Evolutionary conservation across 2,329 filamentous ascomycete species (phyloP), one percentile per base, ranked within the genome.

Genomic region (Tolypocladium capitatum): DNA sequence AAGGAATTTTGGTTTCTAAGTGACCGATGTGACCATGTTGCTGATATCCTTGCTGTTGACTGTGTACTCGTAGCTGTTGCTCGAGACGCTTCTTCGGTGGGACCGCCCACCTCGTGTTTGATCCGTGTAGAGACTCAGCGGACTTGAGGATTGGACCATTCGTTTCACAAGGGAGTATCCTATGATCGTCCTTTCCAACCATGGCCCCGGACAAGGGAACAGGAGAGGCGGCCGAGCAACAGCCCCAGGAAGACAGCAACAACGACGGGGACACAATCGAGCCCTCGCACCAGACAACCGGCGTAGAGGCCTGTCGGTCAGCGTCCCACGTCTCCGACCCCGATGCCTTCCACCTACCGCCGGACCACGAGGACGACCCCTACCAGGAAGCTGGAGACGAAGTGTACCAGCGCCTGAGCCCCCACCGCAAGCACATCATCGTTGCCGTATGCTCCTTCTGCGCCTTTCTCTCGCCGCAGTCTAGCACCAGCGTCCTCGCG

Each of bases 381-480:
- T 41, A 41, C 24, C 14, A 28, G 3, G 38, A 41, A 11, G 38
- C 38, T 8, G 38, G 24, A 11, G 38, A 42, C 56, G 70, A 71
- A 46, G 62, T 78, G n/a, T 91, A 89, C 67, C 73, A 82, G 56
- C 73, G 74, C 18, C 74, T 89, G 51, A 74, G 81, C 0, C 63
- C 66, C 4, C 65, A 68, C 16, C 75, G 81, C 36, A 92, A 91
- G 63, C 60, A 72, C 3, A 58, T 80, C 51, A 84, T 91, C 46
- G 81, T 88, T 16, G 68, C 70, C 10, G 73, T 89, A 6, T 66
- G 90, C 46, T 82, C 84, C 0, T 86, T 83, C 59, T 88, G 84
- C 64, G 80, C 82, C 27, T 87, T 91, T 53, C 69, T 91, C 41
- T 81, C 86, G 1, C 86, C 86, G 0, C 76, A 87, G 24, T 84